Percentiles rank a stretch among this genome's conserved stretches.
Conservation (phyloP, 1,139 yeast species). For the Magnusiomyces suaveolens region DNA sequence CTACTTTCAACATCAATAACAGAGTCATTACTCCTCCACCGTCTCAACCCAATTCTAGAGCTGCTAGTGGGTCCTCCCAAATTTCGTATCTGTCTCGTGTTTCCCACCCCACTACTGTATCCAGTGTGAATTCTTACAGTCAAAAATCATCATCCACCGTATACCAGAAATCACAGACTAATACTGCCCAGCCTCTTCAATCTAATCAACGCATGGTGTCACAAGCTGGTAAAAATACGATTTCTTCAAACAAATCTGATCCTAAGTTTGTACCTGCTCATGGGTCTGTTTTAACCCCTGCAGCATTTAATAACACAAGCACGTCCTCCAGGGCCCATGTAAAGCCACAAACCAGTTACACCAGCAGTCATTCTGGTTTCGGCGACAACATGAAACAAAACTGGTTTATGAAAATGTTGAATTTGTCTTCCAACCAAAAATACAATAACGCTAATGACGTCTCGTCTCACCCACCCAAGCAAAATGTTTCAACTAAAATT, state of each 20-base stretch:
- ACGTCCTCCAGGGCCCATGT: too few relatives aligned
- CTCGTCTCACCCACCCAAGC: not conserved
- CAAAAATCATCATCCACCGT: too few relatives aligned
- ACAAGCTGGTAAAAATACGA: not conserved
- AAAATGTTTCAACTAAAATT: not conserved
- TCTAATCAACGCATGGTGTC: not conserved
- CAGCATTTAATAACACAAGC: not conserved
- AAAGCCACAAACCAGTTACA: not conserved
- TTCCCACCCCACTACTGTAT: not conserved
- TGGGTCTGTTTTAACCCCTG: not conserved
- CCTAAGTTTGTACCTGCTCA: not conserved
- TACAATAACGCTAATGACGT: not conserved
- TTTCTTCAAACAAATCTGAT: not conserved
- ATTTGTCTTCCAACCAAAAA: not conserved
- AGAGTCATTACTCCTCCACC: constrained; percentile 1
- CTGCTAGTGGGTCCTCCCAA: constrained; percentile 5
- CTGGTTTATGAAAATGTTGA: constrained; percentile 34
- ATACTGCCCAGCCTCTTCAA: too few relatives aligned
- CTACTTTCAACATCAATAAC: not conserved
- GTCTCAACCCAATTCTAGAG: not conserved
- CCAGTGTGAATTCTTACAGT: not conserved
- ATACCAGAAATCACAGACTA: not conserved
- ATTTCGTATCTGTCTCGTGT: not conserved
- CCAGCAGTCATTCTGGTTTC: not conserved
- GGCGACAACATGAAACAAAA: constrained; percentile 23